A percentile compares a stretch with the other conserved stretches of the same genome.
Conservation (phyloP, 2,329 filamentous ascomycete genomes). For the Iodosphaeria phyllophila region DNA sequence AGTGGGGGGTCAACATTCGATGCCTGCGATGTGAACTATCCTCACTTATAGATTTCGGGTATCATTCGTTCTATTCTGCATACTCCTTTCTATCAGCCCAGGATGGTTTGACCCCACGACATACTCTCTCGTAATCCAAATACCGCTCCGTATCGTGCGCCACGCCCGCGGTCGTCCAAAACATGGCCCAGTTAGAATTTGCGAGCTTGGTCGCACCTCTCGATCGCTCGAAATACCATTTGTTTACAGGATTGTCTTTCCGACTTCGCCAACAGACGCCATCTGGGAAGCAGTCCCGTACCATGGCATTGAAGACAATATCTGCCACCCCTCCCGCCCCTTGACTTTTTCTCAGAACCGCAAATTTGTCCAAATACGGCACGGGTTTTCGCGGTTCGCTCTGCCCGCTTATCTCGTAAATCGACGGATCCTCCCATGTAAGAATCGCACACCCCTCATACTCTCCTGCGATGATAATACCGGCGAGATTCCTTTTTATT, state of each 20-base stretch:
- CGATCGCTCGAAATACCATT: conserved; percentile 96
- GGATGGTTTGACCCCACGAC: conserved; percentile 41
- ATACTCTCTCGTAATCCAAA: conserved; percentile 58
- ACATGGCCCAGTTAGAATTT: conserved; percentile 90
- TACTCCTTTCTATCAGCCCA: conserved; percentile 43
- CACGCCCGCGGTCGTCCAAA: conserved; percentile 71
- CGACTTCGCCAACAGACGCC: conserved; percentile 89
- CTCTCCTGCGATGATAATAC: conserved; percentile 84
- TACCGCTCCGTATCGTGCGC: conserved; percentile 35
- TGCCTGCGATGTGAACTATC: too few relatives aligned
- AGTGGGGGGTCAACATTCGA: too few relatives aligned
- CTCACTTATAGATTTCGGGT: too few relatives aligned
- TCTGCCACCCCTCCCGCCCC: conserved; percentile 87
- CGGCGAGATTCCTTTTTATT: conserved; percentile 67
- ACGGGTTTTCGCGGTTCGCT: too few relatives aligned
- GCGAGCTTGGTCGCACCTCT: conserved; percentile 66
- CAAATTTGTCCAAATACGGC: conserved; percentile 95
- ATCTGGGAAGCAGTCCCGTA: conserved; percentile 66
- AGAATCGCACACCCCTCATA: conserved; percentile 92
- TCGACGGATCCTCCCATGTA: conserved; percentile 66
- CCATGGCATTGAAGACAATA: conserved; percentile 92
- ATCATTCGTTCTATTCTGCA: conserved; percentile 28
- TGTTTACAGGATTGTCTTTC: conserved; percentile 87
- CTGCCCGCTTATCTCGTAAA: too few relatives aligned
- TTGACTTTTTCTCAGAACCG: conserved; percentile 73